A percentile compares a stretch with the other conserved stretches of the same genome.
Conservation (phyloP, 2,329 filamentous ascomycete species). For the Colletotrichum sp. region DNA sequence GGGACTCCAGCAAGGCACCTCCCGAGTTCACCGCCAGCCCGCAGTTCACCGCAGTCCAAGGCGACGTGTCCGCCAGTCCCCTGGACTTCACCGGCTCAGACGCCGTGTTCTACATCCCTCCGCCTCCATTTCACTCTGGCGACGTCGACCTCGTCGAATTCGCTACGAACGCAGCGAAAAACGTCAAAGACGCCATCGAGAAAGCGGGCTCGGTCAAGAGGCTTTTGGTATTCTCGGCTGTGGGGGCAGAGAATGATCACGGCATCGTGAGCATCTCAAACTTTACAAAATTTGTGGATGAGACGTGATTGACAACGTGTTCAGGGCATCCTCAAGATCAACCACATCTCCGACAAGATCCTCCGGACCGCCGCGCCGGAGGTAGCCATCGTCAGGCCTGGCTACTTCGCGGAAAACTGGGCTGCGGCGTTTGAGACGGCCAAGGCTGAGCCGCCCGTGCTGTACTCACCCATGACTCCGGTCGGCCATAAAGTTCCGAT, state of each 20-base stretch:
- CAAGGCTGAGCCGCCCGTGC: constrained; percentile 23
- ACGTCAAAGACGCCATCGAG: constrained; percentile 27
- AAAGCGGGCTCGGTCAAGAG: constrained; percentile 18
- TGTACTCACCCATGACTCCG: constrained; percentile 30
- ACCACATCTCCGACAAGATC: constrained; percentile 24
- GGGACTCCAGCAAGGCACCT: constrained; percentile 32
- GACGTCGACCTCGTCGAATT: constrained; percentile 28
- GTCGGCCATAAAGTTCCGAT: constrained; percentile 31
- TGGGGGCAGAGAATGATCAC: constrained; percentile 32
- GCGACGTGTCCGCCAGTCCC: constrained; percentile 29
- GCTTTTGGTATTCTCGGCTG: constrained; percentile 30
- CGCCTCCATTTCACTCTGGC: constrained; percentile 29
- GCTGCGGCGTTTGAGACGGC: constrained; percentile 5
- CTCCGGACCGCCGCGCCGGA: constrained; percentile 22
- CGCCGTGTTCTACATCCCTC: constrained; percentile 36
- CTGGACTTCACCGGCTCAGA: constrained; percentile 34
- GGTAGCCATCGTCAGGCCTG: constrained; percentile 23
- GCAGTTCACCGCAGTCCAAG: constrained; percentile 33
- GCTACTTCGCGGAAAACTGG: constrained; percentile 23
- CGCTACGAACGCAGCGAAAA: constrained; percentile 26
- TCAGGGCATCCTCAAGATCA: constrained; percentile 30
- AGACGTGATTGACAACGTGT: fast-evolving
- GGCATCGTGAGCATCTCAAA: constrained; percentile 28
- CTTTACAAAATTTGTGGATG: fast-evolving
- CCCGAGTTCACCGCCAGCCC: constrained; percentile 28